Base-by-base conservation (phyloP, 129 eudicot genomes). In the Centaurea solstitialis region DNA sequence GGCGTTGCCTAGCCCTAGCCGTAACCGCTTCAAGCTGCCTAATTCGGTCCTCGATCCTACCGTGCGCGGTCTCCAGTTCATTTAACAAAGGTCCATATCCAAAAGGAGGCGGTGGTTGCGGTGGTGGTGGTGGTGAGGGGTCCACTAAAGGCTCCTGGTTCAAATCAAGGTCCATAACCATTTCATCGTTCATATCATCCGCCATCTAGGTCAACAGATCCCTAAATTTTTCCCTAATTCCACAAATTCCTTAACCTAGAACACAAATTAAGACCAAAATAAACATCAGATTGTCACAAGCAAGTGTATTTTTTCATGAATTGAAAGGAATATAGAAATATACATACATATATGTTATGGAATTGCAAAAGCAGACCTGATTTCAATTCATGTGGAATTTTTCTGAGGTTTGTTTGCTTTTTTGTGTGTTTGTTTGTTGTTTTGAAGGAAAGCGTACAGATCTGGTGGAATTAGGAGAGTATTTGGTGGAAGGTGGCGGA, bases 1-100 rank as follows among this genome's bases (percentile, higher is more conserved):
- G 92, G 41, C 93, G 90, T 74, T 86, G 88, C 70, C 96, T 86
- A 26, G 98, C 91, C 68, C 96, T 88, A 78, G 89, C 87, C 2
- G 86, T 80, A 68, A 89, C 94, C 68, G 88, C 98, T 83, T 91
- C 96, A 23, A 93, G 96, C 82, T 89, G 92, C 62, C 93, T 86
- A 66, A 93, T 78, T 5, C 98, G 86, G 67, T 93, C 89, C 59
- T 89, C 91, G 43, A 93, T 89, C 78, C 88, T 83, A 65, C 78
- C 82, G 72, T 85, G 91, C 20, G 91, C 78, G 28, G 86, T 85
- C 62, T 80, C 97, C 39, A 90, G 43, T 10, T 86, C 85, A 78
- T 72, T 83, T 37, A 89, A 50, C 70, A 87, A 23, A 65, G 90
- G 87, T 4, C 88, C 88, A 10, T 83, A 87, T 8, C 83, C 83